Evolutionary conservation across 768 basidiomycete species (phyloP).

Genomic region (Dioszegia aurantiaca): DNA sequence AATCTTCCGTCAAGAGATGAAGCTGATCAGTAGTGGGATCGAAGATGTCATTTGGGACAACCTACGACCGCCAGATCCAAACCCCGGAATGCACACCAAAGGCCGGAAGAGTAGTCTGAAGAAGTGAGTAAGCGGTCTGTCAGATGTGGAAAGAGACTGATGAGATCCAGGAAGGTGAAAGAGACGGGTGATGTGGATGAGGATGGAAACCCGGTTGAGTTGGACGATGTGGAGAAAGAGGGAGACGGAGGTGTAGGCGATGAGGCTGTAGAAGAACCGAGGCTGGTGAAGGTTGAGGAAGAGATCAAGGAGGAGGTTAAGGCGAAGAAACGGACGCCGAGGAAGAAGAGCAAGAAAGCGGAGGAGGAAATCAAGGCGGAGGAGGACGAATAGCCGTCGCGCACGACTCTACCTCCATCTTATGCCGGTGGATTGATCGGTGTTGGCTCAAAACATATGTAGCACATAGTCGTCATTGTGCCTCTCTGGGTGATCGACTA

Average conservation of each 20-base stretch:
- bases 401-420: too few species aligned
- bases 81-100: conserved; percentile 55
- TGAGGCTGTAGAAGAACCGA: conserved; percentile 22
- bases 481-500: too few species aligned
- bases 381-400: conserved; percentile 14
- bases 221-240: conserved; percentile 45
- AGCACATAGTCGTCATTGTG: too few species aligned
- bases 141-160: neutral
- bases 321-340: conserved; percentile 13
- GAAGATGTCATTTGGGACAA: conserved; percentile 61
- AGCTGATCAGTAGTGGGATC: conserved; percentile 52
- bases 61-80: conserved; percentile 56
- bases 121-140: conserved; percentile 25
- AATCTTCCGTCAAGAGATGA: neutral
- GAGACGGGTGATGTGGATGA: conserved; percentile 42
- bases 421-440: too few species aligned
- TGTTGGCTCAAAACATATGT: too few species aligned
- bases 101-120: conserved; percentile 56
- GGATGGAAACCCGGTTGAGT: conserved; percentile 38
- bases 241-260: conserved; percentile 45
- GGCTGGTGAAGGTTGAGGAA: conserved; percentile 13
- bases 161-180: conserved; percentile 35
- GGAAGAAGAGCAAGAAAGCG: conserved; percentile 20
- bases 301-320: conserved; percentile 14
- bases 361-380: conserved; percentile 19